These are phyloP conservation scores for Umbelopsis isabellina DNA, from an alignment of 192 early-diverging fungal species.

Conservation along the genomic window DNA sequence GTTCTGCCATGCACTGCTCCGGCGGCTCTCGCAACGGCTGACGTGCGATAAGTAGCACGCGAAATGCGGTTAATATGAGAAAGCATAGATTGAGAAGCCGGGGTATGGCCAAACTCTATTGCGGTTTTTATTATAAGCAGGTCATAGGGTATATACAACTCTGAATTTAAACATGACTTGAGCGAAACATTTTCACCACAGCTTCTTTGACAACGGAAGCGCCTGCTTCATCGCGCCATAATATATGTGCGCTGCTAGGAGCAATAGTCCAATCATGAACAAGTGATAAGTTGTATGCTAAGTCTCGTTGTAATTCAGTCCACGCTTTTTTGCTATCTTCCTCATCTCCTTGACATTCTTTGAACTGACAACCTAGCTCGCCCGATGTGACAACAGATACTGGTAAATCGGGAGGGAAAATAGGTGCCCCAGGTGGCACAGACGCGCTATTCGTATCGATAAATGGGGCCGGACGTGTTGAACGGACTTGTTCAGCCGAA, in stretches of 20 bases:
- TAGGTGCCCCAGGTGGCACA: background rate
- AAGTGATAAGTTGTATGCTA: conserved; percentile 8
- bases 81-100: background rate
- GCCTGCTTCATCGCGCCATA: conserved; percentile 9
- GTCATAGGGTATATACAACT: background rate
- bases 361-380: background rate
- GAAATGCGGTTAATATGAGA: conserved; percentile 11
- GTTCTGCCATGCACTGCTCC: background rate
- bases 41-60: conserved; percentile 2
- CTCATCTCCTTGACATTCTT: conserved; percentile 15
- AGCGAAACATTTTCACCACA: background rate
- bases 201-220: background rate
- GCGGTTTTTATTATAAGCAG: background rate
- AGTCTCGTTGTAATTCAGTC: conserved; percentile 6
- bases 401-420: conserved; percentile 7
- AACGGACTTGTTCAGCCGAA: conserved; percentile 4
- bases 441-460: background rate
- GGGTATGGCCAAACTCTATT: background rate
- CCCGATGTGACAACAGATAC: conserved; percentile 3
- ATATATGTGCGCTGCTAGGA: background rate
- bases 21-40: background rate
- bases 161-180: background rate
- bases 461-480: background rate
- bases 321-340: background rate
- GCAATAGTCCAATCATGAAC: background rate